These are phyloP conservation scores for Paramecium octaurelia DNA, from an alignment of 73 alveolate species.

Conservation along the genomic window DNA sequence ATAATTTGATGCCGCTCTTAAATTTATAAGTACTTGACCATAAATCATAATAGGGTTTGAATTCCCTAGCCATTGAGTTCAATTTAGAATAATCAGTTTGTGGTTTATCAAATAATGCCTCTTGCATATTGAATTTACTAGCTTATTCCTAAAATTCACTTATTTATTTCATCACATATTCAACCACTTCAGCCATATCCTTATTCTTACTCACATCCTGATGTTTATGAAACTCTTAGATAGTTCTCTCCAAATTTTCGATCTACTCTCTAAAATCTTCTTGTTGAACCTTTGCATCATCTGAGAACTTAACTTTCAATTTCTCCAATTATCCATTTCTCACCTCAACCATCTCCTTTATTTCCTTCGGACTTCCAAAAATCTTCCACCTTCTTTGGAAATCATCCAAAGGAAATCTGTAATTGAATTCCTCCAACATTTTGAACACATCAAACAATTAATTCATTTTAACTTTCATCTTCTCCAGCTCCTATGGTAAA, in stretches of 20 bases:
- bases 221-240: conserved; percentile 53
- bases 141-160: conserved; percentile 59
- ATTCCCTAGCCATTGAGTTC: conserved; percentile 82
- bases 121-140: conserved; percentile 46
- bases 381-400: conserved; percentile 94
- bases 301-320: conserved; percentile 89
- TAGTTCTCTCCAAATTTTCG: conserved; percentile 58
- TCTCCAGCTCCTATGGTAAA: conserved; percentile 91
- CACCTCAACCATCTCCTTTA: conserved; percentile 81
- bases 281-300: conserved; percentile 65
- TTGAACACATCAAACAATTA: conserved; percentile 86
- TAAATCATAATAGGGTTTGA: conserved; percentile 89
- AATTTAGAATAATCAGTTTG: conserved; percentile 79
- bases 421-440: conserved; percentile 93
- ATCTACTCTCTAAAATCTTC: conserved; percentile 54
- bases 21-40: conserved; percentile 89
- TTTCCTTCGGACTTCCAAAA: conserved; percentile 95
- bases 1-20: conserved; percentile 67
- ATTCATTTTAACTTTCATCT: conserved; percentile 83
- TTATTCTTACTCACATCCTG: conserved; percentile 45
- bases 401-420: conserved; percentile 89
- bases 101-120: conserved; percentile 34
- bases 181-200: conserved; percentile 57
- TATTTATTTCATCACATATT: conserved; percentile 14
- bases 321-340: conserved; percentile 93